These are phyloP conservation scores for Colletotrichum horii DNA, from an alignment of 2,329 filamentous ascomycete genomes.

Conservation along the genomic window DNA sequence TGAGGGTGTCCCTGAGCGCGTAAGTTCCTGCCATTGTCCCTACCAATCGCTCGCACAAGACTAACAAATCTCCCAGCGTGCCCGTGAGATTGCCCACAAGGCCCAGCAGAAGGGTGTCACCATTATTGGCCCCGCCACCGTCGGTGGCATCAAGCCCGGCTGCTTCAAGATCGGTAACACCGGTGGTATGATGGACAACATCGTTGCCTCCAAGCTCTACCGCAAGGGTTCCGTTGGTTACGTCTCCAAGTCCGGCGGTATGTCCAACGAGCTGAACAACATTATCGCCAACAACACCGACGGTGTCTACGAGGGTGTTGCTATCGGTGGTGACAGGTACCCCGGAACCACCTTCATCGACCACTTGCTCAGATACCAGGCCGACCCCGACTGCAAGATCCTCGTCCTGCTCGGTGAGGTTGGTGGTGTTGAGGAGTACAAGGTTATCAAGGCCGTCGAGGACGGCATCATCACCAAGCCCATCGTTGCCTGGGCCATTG, in stretches of 20 bases:
- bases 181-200: constrained; percentile 99
- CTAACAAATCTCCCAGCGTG: constrained; percentile 65
- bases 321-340: constrained; percentile 98
- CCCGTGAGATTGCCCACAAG: constrained; percentile 95
- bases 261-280: constrained; percentile 99
- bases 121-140: constrained; percentile 97
- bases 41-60: neutral
- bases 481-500: constrained; percentile 98
- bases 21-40: constrained; percentile 52
- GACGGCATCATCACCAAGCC: constrained; percentile 95
- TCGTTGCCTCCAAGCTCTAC: constrained; percentile 99
- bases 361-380: constrained; percentile 95
- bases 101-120: constrained; percentile 98
- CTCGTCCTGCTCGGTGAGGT: constrained; percentile 96
- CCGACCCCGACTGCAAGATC: constrained; percentile 97
- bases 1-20: constrained; percentile 97
- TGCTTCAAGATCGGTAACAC: constrained; percentile 99
- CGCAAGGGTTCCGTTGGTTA: constrained; percentile 98
- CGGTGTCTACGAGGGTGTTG: constrained; percentile 98
- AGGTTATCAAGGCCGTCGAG: constrained; percentile 98
- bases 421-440: constrained; percentile 99
- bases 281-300: constrained; percentile 96
- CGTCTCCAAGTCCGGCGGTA: constrained; percentile 99
- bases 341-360: constrained; percentile 99
- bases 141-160: constrained; percentile 99